Base-by-base conservation (phyloP, 805 yeast species). In the Zygosaccharomyces rouxii region DNA sequence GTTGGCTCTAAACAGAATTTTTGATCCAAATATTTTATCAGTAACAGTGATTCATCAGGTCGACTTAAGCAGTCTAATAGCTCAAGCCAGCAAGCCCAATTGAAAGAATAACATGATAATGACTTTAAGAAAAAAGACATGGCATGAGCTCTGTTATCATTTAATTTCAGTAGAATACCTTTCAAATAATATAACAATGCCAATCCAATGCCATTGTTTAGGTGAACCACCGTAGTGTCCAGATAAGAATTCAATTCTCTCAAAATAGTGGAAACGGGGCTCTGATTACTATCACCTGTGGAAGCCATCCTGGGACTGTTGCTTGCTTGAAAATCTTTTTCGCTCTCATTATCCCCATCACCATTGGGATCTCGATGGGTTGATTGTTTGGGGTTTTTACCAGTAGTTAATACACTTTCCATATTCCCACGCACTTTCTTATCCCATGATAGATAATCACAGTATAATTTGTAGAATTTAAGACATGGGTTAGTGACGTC, bases 51-150 rank as follows among this genome's bases (percentile, higher is more conserved):
- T 47, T 85, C 86, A 51, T 83, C 85, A 47, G 81, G 74, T 26
- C 80, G 75, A 6, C 78, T 67, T 25, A 88, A 68, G 46, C 87
- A 80, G 3, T 79, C 71, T 10, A 81, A 70, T 35, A 94, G 71
- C 61, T 92, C 97, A 49, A 77, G 74, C 97, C 97, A 94, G 50
- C 94, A 85, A 47, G 90, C 79, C 99, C 99, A 94, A 64, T 92
- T 92, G 64, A 76, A 86, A 0, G 97, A 96, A 57, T 83, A 89
- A 25, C 75, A 44, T 21, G 75, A 70, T 11, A 92, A 61, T 1
- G 97, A 84, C 41, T 73, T 74, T 26, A 81, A 71, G 28, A 90
- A 74, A 39, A 71, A 71, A 21, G 76, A 71, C 49, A 83, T 81
- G 0, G 97, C 97, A 30, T 71, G 63, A 1, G 69, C 55, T n/a